A percentile compares a stretch with the other conserved stretches of the same genome.
Evolutionary conservation across 495 filamentous ascomycete genomes (phyloP).

Genomic region (Hypoxylon intermedium): DNA sequence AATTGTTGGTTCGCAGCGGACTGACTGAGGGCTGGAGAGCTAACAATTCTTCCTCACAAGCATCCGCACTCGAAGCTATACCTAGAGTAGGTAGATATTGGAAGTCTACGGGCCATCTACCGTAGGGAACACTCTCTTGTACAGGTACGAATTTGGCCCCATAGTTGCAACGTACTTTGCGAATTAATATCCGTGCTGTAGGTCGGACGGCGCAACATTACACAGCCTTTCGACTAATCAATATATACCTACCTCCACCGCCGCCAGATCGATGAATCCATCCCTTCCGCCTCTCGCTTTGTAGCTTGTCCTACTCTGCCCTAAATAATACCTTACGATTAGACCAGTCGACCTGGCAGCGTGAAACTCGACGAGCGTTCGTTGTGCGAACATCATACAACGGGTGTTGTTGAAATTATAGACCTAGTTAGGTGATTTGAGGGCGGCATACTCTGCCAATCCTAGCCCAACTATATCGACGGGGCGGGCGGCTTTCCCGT

Average conservation of each 20-base stretch:
- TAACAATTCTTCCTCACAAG: background rate
- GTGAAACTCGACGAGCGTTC: slow-evolving; percentile 21
- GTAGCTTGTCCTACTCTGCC: slow-evolving; percentile 17
- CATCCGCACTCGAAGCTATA: background rate
- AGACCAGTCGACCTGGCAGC: slow-evolving; percentile 7
- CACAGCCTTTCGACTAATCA: slow-evolving; percentile 20
- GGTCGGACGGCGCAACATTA: slow-evolving; percentile 34
- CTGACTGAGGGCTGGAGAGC: slow-evolving; percentile 11
- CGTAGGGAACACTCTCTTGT: slow-evolving; percentile 7
- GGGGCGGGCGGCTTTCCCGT: background rate
- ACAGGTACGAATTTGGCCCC: slow-evolving; percentile 26
- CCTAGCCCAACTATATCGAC: slow-evolving; percentile 3
- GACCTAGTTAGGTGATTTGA: slow-evolving; percentile 13
- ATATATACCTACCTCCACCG: slow-evolving; percentile 12
- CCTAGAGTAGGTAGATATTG: no score
- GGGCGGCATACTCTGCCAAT: slow-evolving; percentile 11
- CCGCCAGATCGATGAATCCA: slow-evolving; percentile 23
- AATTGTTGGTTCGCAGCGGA: slow-evolving; percentile 8
- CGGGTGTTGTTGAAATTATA: slow-evolving; percentile 14
- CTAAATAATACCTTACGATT: slow-evolving; percentile 13
- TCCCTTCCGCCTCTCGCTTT: slow-evolving; percentile 18
- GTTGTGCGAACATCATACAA: slow-evolving; percentile 28
- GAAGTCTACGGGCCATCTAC: background rate
- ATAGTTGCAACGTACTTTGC: slow-evolving; percentile 21
- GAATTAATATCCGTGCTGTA: slow-evolving; percentile 31